These are phyloP conservation scores for Calonectria montana DNA, from an alignment of 2,329 filamentous ascomycete genomes.

Conservation along the genomic window DNA sequence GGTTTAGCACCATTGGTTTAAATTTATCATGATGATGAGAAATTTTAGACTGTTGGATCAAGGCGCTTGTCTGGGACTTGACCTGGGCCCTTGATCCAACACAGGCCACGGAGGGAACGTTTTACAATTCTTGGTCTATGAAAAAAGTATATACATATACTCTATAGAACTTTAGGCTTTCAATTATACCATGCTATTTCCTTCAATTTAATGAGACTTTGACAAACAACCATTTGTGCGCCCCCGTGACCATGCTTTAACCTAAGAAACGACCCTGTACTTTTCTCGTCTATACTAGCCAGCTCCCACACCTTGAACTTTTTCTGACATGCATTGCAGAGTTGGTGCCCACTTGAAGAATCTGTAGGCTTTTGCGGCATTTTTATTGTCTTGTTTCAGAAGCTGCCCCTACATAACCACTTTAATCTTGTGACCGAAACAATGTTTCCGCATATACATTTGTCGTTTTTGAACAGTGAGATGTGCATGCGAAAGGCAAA, in stretches of 20 bases:
- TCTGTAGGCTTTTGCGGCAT: background rate
- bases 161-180: conserved; percentile 1
- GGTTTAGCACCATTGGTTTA: background rate
- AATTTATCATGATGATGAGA: background rate
- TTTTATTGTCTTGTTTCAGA: background rate
- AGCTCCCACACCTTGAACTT: background rate
- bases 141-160: background rate
- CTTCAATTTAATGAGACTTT: background rate
- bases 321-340: background rate
- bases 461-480: no score
- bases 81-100: background rate
- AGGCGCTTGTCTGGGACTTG: background rate
- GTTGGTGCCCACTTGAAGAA: background rate
- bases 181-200: background rate
- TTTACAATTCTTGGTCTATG: conserved; percentile 8
- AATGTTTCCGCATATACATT: no score
- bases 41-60: background rate
- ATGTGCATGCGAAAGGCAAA: no score
- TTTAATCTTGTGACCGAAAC: no score
- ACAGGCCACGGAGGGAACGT: background rate
- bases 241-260: background rate
- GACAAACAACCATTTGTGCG: background rate
- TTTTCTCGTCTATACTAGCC: background rate
- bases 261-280: background rate
- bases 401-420: background rate